A percentile compares a stretch with the other conserved stretches of the same genome.
phyloP scores from a whole-genome alignment of 2,329 filamentous ascomycete genomes.

The Arachnopeziza araneosa region DNA sequence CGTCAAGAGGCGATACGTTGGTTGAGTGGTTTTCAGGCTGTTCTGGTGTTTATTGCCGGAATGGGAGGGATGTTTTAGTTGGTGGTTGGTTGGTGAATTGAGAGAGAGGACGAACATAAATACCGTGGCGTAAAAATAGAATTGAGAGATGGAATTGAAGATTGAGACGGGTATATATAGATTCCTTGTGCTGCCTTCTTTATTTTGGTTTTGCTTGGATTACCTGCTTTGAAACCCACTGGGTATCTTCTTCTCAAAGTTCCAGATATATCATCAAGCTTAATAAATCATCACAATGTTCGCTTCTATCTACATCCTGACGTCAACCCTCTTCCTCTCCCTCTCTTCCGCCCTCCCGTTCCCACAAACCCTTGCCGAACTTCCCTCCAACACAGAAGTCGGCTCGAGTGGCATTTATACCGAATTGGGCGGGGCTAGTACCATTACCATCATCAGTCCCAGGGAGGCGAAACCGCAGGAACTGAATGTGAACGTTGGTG shows the following conservation, averaged over 20 bases:
- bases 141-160: neutral
- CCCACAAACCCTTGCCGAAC: neutral
- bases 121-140: neutral
- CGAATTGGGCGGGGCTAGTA: neutral
- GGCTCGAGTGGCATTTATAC: neutral
- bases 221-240: neutral
- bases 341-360: neutral
- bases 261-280: neutral
- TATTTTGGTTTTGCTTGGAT: neutral
- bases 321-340: neutral
- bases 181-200: neutral
- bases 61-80: neutral
- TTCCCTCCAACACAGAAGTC: neutral
- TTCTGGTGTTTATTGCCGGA: neutral
- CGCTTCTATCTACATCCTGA: neutral
- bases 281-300: neutral
- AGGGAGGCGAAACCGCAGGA: neutral
- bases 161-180: neutral
- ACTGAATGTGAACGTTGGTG: neutral
- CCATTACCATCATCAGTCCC: neutral
- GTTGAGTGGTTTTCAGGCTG: neutral
- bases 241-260: neutral
- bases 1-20: neutral
- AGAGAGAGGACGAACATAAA: no score
- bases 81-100: no score